Evolutionary conservation across 169 alveolate species (phyloP), one percentile per base, ranked within the genome.

Genomic region (Pseudocohnilembus persalinus): DNA sequence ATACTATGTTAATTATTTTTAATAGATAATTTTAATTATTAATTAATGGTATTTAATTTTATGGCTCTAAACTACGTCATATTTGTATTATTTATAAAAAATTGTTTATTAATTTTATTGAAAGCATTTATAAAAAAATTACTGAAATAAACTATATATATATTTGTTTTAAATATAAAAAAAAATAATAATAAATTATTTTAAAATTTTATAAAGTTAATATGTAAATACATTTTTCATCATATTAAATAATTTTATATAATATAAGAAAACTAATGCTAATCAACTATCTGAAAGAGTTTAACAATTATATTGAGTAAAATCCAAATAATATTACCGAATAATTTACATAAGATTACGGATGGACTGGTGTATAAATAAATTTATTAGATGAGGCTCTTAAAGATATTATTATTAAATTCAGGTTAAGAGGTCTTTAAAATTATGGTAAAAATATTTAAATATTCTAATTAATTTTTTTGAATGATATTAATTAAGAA

Each of bases 321-420:
- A 29, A 49, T 28, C 63, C 74, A 49, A 63, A 35, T 28, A 79
- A 72, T 29, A 34, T 63, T 25, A 31, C 35, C 29, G 84, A 79
- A 49, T 35, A 74, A 0, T 79, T 79, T 31, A 49, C 34, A 31
- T 63, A 79, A 79, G 64, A 49, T 24, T 79, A 79, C 29, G 84
- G 84, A 30, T 79, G 84, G 84, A 79, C 84, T 1, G 84, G 84
- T 1, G 64, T 79, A 27, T 20, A 79, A 79, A 79, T 79, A n/a
- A 79, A 79, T 72, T 79, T 79, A 29, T 49, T 79, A 0, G 84
- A 79, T 64, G 64, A 79, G 27, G 84, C 84, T 64, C 20, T 79
- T 28, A 79, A 63, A 20, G 35, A 79, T 63, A 73, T 79, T 1
- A 79, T 79, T 29, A 72, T 75, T 34, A 79, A 79, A 79, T 79